These are phyloP conservation scores for Neurospora sp. DNA, from an alignment of 495 filamentous ascomycete species.

Conservation along the genomic window DNA sequence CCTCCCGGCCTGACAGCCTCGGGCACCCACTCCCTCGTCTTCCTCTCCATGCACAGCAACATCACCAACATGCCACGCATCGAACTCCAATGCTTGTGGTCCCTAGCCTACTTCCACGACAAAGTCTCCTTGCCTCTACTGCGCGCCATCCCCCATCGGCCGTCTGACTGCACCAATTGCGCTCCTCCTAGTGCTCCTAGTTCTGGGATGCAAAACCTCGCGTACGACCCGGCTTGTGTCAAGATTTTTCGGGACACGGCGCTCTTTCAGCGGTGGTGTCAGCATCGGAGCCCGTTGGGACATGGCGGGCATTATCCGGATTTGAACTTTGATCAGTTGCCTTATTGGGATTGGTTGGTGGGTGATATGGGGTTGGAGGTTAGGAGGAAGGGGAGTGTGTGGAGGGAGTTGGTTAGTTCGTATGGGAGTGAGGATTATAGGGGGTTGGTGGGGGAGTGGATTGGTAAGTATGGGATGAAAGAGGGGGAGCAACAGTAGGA, in stretches of 20 bases:
- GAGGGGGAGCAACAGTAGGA: background rate
- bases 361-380: constrained; percentile 42
- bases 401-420: constrained; percentile 33
- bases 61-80: constrained; percentile 36
- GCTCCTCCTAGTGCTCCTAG: background rate
- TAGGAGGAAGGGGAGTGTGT: constrained; percentile 7
- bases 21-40: constrained; percentile 39
- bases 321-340: constrained; percentile 54
- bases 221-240: background rate
- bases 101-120: constrained; percentile 31
- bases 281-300: constrained; percentile 46
- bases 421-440: constrained; percentile 42
- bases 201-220: background rate
- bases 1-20: constrained; percentile 31
- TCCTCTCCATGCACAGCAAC: constrained; percentile 51
- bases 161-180: background rate
- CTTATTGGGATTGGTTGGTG: constrained; percentile 57
- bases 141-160: background rate
- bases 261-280: constrained; percentile 47
- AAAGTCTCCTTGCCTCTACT: background rate
- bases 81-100: constrained; percentile 19
- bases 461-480: background rate
- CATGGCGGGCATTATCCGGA: constrained; percentile 49
- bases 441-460: constrained; percentile 45
- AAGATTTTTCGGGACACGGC: constrained; percentile 32